Evolutionary conservation across 805 yeast species (phyloP), one percentile per base, ranked within the genome.

Genomic region (Sungouiozyma intestinalis): DNA sequence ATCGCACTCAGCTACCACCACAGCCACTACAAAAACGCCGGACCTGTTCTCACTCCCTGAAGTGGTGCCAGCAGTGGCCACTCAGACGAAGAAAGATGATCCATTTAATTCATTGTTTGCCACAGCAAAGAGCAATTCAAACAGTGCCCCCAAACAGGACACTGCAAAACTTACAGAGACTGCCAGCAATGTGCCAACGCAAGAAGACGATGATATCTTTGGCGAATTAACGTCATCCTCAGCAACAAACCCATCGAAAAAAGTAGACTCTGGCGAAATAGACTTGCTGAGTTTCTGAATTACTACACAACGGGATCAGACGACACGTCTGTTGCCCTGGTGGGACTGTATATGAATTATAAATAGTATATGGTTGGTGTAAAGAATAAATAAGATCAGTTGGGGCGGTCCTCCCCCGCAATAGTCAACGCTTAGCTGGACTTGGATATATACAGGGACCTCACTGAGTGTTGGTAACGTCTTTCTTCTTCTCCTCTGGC

Each of bases 51-150:
- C 16, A 20, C 21, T 16, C n/a, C 20, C 4, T 19, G 19, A 29
- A 2, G 48, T 59, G 35, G 49, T 62, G 14, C 55, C 67, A 3
- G 65, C 66, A 3, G 58, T 72, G 14, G 60, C 68, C 3, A 43
- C 56, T 11, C 56, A 69, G 8, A 55, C 71, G 8, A 65, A 71
- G 41, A 68, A 66, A 41, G 68, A 66, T 45, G 92, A 83, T 55
- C 82, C 88, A 0, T 83, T 83, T 61, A 79, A 88, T 18, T 77
- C 83, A 3, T 66, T 83, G 48, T 77, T 83, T 52, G 67, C 75
- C 7, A 63, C 76, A 20, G 94, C 94, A 5, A 78, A 81, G 54
- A 63, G 77, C 5, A 32, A 41, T n/a, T 36, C 46, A 15, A 45
- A 43, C n/a, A 34, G 40, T 62, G 65, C 50, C 44, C 43, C 44